phyloP scores from a whole-genome alignment of 306 rosid genomes.

The Dryas alaskensis region DNA sequence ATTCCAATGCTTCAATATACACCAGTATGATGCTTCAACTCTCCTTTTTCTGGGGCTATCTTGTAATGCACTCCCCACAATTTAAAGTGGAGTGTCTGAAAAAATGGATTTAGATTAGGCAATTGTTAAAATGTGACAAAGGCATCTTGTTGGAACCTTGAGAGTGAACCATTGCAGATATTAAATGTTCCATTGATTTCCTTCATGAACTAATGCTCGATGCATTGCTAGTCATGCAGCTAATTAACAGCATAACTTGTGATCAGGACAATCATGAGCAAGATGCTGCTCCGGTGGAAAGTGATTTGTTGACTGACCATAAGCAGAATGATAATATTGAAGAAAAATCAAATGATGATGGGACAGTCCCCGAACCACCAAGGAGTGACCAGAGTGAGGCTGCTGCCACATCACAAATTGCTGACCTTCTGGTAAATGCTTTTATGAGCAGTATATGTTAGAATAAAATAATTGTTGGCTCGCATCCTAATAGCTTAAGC shows the following conservation, averaged over 20 bases:
- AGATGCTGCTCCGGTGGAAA: background rate
- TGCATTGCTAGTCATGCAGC: background rate
- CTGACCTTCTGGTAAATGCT: slow-evolving; percentile 13
- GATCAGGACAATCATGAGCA: background rate
- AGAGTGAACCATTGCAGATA: background rate
- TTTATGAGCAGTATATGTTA: background rate
- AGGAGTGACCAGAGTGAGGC: background rate
- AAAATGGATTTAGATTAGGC: background rate
- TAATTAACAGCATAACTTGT: background rate
- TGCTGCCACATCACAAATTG: background rate
- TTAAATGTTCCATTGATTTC: background rate
- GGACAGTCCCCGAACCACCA: background rate
- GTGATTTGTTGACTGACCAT: no score
- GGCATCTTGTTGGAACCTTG: background rate
- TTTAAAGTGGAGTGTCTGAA: background rate
- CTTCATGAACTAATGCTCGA: background rate
- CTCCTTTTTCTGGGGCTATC: background rate
- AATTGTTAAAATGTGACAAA: background rate
- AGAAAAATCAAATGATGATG: background rate
- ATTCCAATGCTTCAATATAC: background rate
- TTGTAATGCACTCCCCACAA: background rate
- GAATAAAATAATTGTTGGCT: no score
- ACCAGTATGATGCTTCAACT: background rate
- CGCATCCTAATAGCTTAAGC: no score
- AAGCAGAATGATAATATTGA: background rate